Conservation (phyloP, 306 rosid genomes). For the Castanea sativa region DNA sequence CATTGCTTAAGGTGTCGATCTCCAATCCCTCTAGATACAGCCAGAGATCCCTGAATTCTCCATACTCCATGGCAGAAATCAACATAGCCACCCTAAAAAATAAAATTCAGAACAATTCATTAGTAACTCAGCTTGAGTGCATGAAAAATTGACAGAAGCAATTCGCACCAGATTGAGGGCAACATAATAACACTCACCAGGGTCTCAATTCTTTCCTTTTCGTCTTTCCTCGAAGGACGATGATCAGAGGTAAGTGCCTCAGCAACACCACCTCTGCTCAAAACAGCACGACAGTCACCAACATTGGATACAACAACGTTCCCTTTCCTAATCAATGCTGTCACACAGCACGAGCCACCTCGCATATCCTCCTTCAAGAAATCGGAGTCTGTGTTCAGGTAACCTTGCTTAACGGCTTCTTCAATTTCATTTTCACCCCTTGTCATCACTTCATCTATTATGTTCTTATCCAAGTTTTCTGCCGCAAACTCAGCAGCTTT, state of each 20-base stretch:
- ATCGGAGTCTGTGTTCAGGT: constrained; percentile 74
- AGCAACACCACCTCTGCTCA: constrained; percentile 73
- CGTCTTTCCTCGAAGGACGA: constrained; percentile 82
- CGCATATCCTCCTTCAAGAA: constrained; percentile 65
- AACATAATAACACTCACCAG: constrained; percentile 40
- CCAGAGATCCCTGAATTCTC: constrained; percentile 91
- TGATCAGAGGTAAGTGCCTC: constrained; percentile 92
- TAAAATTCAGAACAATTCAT: constrained; percentile 16
- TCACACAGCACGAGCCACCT: constrained; percentile 88
- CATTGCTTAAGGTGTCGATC: constrained; percentile 74
- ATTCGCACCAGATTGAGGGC: neutral
- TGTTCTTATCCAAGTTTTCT: constrained; percentile 61
- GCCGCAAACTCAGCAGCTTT: constrained; percentile 90
- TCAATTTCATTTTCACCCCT: constrained; percentile 41
- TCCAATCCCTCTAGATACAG: constrained; percentile 88
- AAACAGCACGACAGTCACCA: constrained; percentile 95
- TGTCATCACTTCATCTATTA: constrained; percentile 54
- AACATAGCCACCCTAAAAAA: constrained; percentile 86
- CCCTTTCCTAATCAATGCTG: constrained; percentile 74
- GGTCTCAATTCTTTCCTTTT: constrained; percentile 68
- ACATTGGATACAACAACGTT: constrained; percentile 77
- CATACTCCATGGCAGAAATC: constrained; percentile 81
- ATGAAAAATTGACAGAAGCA: constrained; percentile 8
- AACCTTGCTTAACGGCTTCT: constrained; percentile 81
- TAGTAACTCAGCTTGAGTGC: constrained; percentile 4